Evolutionary conservation across 768 basidiomycete species (phyloP).

Genomic region (Suillus lakei): DNA sequence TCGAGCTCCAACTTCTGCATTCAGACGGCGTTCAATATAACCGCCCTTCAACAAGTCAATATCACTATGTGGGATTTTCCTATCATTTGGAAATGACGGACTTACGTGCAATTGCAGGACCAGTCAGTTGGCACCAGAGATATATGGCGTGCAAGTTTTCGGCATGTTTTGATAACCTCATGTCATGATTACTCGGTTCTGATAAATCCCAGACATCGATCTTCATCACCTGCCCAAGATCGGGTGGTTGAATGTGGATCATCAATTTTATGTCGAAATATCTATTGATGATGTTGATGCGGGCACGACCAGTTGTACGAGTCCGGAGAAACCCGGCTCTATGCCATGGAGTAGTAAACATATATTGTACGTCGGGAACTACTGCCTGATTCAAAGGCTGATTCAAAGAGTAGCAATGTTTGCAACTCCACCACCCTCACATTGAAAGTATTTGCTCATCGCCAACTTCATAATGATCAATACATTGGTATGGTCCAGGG

Average conservation of each 20-base stretch:
- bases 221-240: slow-evolving; percentile 10
- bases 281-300: not conserved
- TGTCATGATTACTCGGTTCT: not conserved
- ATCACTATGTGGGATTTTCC: not conserved
- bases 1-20: not conserved
- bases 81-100: too few relatives aligned
- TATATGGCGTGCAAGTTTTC: not conserved
- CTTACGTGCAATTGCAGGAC: not conserved
- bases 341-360: slow-evolving; percentile 6
- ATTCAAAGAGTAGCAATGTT: slow-evolving; percentile 3
- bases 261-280: slow-evolving; percentile 9
- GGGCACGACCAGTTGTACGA: not conserved
- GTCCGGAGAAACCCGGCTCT: not conserved
- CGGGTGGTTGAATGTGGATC: slow-evolving; percentile 6
- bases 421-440: slow-evolving; percentile 2
- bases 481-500: slow-evolving; percentile 8
- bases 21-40: not conserved
- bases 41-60: not conserved
- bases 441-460: slow-evolving; percentile 8
- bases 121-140: not conserved
- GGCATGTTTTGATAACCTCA: not conserved
- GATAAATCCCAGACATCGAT: not conserved
- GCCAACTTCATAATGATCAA: slow-evolving; percentile 5
- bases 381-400: not conserved
- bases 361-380: not conserved